A percentile compares a stretch with the other conserved stretches of the same genome.
phyloP scores from a whole-genome alignment of 2,329 filamentous ascomycete species.

The Colletotrichum sp. region DNA sequence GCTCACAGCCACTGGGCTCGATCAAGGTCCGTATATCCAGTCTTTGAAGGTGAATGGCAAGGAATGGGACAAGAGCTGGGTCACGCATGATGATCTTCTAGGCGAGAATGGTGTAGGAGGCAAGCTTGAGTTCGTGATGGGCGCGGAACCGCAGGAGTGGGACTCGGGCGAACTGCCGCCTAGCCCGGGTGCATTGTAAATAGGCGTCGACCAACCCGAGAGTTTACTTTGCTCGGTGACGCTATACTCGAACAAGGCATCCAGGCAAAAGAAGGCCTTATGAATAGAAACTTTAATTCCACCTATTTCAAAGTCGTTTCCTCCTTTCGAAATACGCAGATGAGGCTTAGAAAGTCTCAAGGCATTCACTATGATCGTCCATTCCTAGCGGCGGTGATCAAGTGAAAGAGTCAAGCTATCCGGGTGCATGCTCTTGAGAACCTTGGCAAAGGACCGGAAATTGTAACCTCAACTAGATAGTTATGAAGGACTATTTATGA shows the following conservation, averaged over 20 bases:
- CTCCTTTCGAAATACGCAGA: neutral
- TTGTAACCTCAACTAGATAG: neutral
- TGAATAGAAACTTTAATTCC: neutral
- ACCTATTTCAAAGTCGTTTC: neutral
- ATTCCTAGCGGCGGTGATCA: neutral
- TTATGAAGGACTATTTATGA: neutral
- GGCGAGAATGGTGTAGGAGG: constrained; percentile 41
- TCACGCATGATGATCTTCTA: constrained; percentile 56
- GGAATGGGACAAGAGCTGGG: constrained; percentile 58
- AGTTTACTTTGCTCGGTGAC: neutral
- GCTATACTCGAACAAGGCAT: neutral
- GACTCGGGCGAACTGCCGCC: constrained; percentile 56
- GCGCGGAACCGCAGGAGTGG: constrained; percentile 32
- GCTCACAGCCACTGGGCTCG: constrained; percentile 50
- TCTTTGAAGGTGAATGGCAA: constrained; percentile 57
- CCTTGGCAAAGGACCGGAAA: neutral
- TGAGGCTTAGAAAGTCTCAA: neutral
- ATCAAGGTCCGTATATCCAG: constrained; percentile 56
- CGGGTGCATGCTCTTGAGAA: neutral
- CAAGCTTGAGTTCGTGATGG: constrained; percentile 52
- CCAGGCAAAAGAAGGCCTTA: neutral
- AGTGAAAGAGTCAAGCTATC: neutral
- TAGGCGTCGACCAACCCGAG: neutral
- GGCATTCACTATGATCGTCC: neutral
- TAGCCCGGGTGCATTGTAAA: constrained; percentile 40